Evolutionary conservation across 768 basidiomycete genomes (phyloP).

Genomic region (Clitopilus passeckerianus): DNA sequence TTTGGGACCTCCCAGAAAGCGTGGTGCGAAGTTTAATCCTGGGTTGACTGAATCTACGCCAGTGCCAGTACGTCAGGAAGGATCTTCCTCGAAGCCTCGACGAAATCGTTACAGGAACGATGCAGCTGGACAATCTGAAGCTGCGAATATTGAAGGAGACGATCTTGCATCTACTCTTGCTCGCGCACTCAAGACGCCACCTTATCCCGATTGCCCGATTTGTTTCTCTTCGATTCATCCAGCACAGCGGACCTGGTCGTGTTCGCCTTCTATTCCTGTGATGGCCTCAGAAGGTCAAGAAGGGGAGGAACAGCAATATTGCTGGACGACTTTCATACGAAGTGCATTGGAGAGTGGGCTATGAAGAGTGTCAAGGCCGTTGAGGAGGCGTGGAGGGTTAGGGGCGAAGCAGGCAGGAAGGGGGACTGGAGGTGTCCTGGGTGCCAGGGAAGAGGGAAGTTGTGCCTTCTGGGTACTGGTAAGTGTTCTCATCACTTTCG

Average conservation of each 20-base stretch:
- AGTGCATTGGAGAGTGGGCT: slow-evolving; percentile 89
- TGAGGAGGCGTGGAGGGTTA: slow-evolving; percentile 65
- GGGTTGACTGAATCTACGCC: not conserved
- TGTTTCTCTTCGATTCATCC: slow-evolving; percentile 82
- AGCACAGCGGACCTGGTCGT: slow-evolving; percentile 83
- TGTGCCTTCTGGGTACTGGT: slow-evolving; percentile 67
- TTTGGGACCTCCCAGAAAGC: not conserved
- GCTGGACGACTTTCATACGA: slow-evolving; percentile 92
- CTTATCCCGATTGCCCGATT: slow-evolving; percentile 76
- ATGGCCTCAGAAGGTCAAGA: slow-evolving; percentile 20
- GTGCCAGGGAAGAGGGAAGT: slow-evolving; percentile 74
- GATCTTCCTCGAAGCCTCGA: not conserved
- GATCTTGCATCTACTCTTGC: slow-evolving; percentile 76
- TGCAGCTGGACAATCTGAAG: not conserved
- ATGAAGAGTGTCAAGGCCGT: slow-evolving; percentile 71
- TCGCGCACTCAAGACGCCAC: slow-evolving; percentile 58
- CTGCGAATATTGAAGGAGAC: slow-evolving; percentile 21
- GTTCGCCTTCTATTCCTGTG: slow-evolving; percentile 59
- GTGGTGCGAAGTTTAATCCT: not conserved
- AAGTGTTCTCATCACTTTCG: slow-evolving; percentile 13
- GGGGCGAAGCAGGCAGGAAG: slow-evolving; percentile 53
- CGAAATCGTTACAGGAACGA: not conserved
- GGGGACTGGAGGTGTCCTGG: slow-evolving; percentile 95
- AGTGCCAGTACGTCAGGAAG: not conserved
- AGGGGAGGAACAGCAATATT: slow-evolving; percentile 51